Conservation (phyloP, 2,329 filamentous ascomycete genomes). For the Aspergillus clavatus region DNA sequence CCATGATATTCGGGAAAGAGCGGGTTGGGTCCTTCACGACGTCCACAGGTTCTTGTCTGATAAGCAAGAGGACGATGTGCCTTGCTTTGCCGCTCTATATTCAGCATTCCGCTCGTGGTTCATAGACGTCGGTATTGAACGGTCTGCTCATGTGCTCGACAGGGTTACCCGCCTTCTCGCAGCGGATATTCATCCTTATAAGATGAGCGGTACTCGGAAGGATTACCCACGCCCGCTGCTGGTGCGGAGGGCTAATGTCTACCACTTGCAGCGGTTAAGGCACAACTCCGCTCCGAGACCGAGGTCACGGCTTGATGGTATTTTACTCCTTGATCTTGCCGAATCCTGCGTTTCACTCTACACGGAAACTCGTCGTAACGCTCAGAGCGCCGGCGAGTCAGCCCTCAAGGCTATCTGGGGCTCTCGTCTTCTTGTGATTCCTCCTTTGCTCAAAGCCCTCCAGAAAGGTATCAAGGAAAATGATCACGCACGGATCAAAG, state of each 20-base stretch:
- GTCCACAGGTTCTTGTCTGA: conserved; percentile 78
- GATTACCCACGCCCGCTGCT: conserved; percentile 89
- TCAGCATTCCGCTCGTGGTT: conserved; percentile 94
- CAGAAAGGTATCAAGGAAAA: conserved; percentile 71
- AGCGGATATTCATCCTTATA: conserved; percentile 86
- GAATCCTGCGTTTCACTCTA: conserved; percentile 87
- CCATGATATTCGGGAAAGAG: conserved; percentile 72
- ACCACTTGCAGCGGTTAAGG: conserved; percentile 87
- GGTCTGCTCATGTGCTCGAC: conserved; percentile 89
- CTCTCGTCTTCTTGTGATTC: conserved; percentile 81
- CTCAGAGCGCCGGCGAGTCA: conserved; percentile 86
- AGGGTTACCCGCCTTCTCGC: conserved; percentile 77
- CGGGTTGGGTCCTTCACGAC: conserved; percentile 74
- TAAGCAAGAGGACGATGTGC: conserved; percentile 90
- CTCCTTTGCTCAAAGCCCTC: conserved; percentile 74
- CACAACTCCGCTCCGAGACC: conserved; percentile 86
- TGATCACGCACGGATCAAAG: conserved; percentile 90
- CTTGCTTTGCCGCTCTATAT: conserved; percentile 89
- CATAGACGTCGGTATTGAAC: conserved; percentile 92
- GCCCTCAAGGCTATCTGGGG: conserved; percentile 88
- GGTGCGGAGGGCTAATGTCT: conserved; percentile 86
- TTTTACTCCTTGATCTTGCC: conserved; percentile 77
- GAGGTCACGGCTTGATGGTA: conserved; percentile 85
- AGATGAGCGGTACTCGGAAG: conserved; percentile 87
- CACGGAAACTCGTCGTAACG: conserved; percentile 90